A percentile compares a stretch with the other conserved stretches of the same genome.
phyloP scores from a whole-genome alignment of 2,329 filamentous ascomycete genomes.

The Cladophialophora immunda region DNA sequence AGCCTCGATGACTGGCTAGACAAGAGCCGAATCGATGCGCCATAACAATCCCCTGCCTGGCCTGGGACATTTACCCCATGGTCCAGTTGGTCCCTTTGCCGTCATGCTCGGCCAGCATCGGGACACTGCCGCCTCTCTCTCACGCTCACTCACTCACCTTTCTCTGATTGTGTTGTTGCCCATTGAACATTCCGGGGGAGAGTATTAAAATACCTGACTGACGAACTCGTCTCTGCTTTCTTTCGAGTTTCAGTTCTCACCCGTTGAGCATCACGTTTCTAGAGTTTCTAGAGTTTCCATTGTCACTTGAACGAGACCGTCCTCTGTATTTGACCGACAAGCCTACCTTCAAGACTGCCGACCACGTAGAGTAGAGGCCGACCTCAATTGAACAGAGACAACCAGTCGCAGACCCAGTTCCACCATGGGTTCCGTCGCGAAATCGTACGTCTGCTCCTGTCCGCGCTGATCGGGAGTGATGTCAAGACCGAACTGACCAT shows the following conservation, averaged over 20 bases:
- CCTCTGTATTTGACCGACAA: background rate
- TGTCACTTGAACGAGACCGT: background rate
- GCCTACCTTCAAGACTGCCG: background rate
- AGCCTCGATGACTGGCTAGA: conserved; percentile 3
- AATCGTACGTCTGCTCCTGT: conserved; percentile 20
- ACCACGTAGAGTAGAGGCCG: background rate
- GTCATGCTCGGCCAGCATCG: conserved; percentile 7
- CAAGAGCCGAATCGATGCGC: conserved; percentile 16
- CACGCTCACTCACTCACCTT: too few species aligned
- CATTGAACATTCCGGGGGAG: background rate
- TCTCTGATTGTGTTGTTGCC: background rate
- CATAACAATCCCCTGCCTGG: conserved; percentile 2
- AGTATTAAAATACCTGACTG: background rate
- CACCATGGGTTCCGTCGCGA: conserved; percentile 34
- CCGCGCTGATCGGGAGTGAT: background rate
- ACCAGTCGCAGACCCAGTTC: background rate
- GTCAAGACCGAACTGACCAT: conserved; percentile 16
- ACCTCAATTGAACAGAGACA: background rate
- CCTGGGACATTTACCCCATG: conserved; percentile 2
- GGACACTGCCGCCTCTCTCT: background rate
- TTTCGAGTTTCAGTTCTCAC: background rate
- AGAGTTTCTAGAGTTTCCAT: background rate
- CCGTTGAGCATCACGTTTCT: background rate
- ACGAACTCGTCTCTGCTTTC: background rate
- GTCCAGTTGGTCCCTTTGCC: background rate